Evolutionary conservation across 441 rosid species (phyloP).

Genomic region (Jatropha podagrica): DNA sequence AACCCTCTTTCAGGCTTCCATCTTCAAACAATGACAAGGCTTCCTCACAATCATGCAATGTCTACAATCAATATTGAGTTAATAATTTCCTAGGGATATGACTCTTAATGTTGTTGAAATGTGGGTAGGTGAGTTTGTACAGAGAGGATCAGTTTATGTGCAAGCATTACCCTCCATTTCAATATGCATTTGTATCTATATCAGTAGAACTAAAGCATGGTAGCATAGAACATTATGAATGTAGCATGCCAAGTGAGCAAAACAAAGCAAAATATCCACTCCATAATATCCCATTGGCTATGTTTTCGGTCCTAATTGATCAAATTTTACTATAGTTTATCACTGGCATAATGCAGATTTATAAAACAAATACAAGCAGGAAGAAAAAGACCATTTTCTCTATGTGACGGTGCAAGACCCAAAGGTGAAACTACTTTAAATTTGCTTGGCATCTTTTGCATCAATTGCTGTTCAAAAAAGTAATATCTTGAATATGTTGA

Average conservation of each 20-base stretch:
- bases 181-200: neutral
- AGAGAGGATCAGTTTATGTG: neutral
- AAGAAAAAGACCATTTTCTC: neutral
- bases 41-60: conserved; percentile 73
- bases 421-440: neutral
- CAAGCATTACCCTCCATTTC: neutral
- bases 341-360: neutral
- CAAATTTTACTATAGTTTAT: neutral
- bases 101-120: neutral
- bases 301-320: neutral
- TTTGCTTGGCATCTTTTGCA: neutral
- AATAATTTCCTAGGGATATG: neutral
- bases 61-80: conserved; percentile 36
- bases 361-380: neutral
- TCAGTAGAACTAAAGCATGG: neutral
- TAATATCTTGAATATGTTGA: neutral
- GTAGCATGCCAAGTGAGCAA: neutral
- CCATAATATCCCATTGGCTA: neutral
- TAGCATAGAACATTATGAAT: neutral
- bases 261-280: neutral
- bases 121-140: no score
- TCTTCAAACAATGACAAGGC: conserved; percentile 52
- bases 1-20: conserved; percentile 38
- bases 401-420: neutral
- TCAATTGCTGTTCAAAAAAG: neutral